Percentiles rank a stretch among this genome's conserved stretches.
Conservation (phyloP, 179 eudicot species). For the Kewa caespitosa region DNA sequence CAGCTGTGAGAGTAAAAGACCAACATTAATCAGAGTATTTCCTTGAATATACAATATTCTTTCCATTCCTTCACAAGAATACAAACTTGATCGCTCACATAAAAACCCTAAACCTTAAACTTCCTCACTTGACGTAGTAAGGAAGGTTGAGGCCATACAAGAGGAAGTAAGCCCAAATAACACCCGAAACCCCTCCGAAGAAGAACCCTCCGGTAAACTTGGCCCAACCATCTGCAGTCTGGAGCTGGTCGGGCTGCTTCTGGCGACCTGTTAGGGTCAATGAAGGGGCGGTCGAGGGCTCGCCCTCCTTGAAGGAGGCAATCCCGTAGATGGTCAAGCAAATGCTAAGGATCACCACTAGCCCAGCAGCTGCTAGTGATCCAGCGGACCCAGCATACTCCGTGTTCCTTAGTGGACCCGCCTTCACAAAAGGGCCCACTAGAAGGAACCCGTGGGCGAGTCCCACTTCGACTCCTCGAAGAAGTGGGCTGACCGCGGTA, state of each 20-base stretch:
- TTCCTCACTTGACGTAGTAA: slow-evolving; percentile 69
- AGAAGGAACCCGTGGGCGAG: slow-evolving; percentile 83
- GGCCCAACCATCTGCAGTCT: slow-evolving; percentile 97
- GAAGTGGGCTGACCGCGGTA: slow-evolving; percentile 91
- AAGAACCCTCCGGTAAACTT: slow-evolving; percentile 98
- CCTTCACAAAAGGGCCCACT: slow-evolving; percentile 84
- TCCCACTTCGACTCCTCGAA: slow-evolving; percentile 83
- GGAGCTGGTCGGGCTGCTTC: slow-evolving; percentile 89
- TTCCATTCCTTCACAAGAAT: slow-evolving; percentile 14
- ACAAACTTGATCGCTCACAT: slow-evolving; percentile 23
- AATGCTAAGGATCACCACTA: slow-evolving; percentile 76
- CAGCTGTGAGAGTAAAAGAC: too few species aligned
- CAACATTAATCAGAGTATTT: slow-evolving; percentile 17
- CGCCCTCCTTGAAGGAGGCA: slow-evolving; percentile 92
- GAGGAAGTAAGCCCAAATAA: slow-evolving; percentile 87
- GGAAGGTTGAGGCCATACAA: slow-evolving; percentile 90
- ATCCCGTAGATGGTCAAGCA: slow-evolving; percentile 91
- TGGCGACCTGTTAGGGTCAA: slow-evolving; percentile 85
- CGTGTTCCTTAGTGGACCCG: slow-evolving; percentile 90
- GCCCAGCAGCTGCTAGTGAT: slow-evolving; percentile 82
- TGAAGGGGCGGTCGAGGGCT: slow-evolving; percentile 74
- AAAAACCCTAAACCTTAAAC: neutral
- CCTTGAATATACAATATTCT: slow-evolving; percentile 27
- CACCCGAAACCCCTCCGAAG: slow-evolving; percentile 95
- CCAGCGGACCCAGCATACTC: slow-evolving; percentile 78